Conservation (phyloP, 768 basidiomycete genomes). For the Phanerodontia chrysosporium region DNA sequence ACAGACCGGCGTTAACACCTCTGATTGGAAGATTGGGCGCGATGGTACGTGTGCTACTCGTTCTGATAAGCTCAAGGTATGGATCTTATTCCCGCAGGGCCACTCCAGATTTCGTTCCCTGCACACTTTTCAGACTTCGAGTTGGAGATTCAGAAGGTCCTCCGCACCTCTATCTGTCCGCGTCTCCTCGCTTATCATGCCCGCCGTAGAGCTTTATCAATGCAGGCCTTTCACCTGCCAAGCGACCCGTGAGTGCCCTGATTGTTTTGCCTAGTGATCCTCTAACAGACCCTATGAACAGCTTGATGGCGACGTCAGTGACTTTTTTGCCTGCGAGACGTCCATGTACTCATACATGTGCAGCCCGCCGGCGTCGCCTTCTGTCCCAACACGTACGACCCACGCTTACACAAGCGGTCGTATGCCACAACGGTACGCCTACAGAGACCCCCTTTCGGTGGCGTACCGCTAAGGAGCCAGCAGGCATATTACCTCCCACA, state of each 20-base stretch:
- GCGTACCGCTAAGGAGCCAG: not conserved
- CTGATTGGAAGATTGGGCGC: constrained; percentile 17
- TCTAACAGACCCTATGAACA: not conserved
- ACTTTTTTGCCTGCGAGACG: not conserved
- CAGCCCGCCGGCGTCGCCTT: constrained; percentile 8
- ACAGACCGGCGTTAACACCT: constrained; percentile 11
- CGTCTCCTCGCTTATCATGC: no score
- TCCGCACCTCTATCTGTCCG: no score
- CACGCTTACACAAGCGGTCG: constrained; percentile 7
- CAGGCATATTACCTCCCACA: constrained; percentile 14
- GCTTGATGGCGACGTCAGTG: constrained; percentile 19
- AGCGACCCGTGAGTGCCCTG: constrained; percentile 11
- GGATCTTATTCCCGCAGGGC: constrained; percentile 6
- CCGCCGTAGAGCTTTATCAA: no score
- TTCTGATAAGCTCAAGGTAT: no score
- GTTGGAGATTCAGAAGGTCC: constrained; percentile 8
- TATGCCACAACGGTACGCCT: constrained; percentile 12
- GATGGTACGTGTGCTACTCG: constrained; percentile 8
- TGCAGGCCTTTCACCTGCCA: constrained; percentile 2
- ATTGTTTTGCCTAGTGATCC: no score
- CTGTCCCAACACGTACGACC: constrained; percentile 11
- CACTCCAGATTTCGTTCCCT: constrained; percentile 5
- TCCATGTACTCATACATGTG: not conserved
- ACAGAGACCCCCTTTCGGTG: not conserved
- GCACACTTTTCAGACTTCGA: constrained; percentile 6